Percentiles rank a stretch among this genome's conserved stretches.
These are phyloP conservation scores for Aspergillus ibericus DNA, from an alignment of 2,329 filamentous ascomycete genomes.

Conservation along the genomic window DNA sequence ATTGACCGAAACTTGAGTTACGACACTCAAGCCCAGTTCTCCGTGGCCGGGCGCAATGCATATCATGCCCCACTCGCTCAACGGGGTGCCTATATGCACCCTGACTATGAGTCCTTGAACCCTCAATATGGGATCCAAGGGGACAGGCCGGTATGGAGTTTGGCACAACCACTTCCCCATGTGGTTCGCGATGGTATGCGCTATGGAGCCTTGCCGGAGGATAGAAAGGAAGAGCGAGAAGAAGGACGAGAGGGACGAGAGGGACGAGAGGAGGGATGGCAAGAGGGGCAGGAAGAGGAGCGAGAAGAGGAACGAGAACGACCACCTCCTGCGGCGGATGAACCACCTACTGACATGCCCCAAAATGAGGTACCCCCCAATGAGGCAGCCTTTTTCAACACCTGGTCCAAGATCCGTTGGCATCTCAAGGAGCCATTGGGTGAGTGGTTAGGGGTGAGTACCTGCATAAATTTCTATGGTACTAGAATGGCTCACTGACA, in stretches of 20 bases:
- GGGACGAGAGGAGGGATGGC: constrained; percentile 5
- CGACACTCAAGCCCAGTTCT: neutral
- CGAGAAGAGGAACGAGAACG: neutral
- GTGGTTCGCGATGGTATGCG: constrained; percentile 53
- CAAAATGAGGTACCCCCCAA: neutral
- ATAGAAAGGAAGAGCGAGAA: neutral
- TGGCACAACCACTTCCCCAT: constrained; percentile 53
- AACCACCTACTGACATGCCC: neutral
- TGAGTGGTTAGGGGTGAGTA: constrained; percentile 29
- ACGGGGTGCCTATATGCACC: constrained; percentile 10
- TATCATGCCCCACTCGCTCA: neutral
- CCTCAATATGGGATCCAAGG: constrained; percentile 52
- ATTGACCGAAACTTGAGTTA: neutral
- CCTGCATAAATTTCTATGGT: too few relatives aligned
- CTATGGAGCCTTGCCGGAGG: constrained; percentile 14
- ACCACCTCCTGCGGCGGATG: neutral
- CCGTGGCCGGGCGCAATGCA: neutral
- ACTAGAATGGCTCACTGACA: neutral
- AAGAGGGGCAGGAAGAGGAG: neutral
- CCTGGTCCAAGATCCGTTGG: constrained; percentile 28
- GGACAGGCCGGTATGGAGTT: constrained; percentile 50
- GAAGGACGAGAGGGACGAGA: neutral
- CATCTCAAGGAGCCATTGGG: constrained; percentile 30
- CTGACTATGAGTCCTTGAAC: constrained; percentile 39
- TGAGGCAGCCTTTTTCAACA: constrained; percentile 23